phyloP scores from a whole-genome alignment of 139 green algal genomes.

The Picochlorum costavermella region DNA sequence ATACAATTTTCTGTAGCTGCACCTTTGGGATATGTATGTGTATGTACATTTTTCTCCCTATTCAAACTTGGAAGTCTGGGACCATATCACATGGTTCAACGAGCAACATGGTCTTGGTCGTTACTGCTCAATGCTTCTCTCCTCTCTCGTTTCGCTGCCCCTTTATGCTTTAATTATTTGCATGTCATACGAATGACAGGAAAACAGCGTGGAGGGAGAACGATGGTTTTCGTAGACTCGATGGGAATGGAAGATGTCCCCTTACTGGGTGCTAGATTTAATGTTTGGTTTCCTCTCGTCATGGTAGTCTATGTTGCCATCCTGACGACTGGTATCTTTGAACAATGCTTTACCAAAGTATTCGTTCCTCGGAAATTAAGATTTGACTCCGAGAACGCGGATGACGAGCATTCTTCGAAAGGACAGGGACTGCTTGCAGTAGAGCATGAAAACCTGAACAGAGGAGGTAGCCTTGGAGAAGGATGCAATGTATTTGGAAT shows the following conservation, averaged over 20 bases:
- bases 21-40: slow-evolving; percentile 81
- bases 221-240: slow-evolving; percentile 56
- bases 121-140: slow-evolving; percentile 40
- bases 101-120: slow-evolving; percentile 49
- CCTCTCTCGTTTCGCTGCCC: slow-evolving; percentile 72
- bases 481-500: slow-evolving; percentile 26
- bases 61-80: slow-evolving; percentile 71
- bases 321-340: slow-evolving; percentile 38
- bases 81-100: slow-evolving; percentile 64
- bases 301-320: slow-evolving; percentile 53
- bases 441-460: slow-evolving; percentile 25
- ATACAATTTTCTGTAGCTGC: slow-evolving; percentile 42
- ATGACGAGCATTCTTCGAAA: slow-evolving; percentile 55
- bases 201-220: slow-evolving; percentile 19
- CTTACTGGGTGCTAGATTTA: slow-evolving; percentile 56
- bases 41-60: slow-evolving; percentile 82
- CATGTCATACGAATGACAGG: slow-evolving; percentile 45
- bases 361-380: slow-evolving; percentile 18
- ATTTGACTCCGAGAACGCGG: slow-evolving; percentile 41
- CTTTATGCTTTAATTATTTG: slow-evolving; percentile 79
- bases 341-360: slow-evolving; percentile 20
- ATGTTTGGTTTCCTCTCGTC: slow-evolving; percentile 71
- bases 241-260: slow-evolving; percentile 75
- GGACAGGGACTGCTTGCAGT: slow-evolving; percentile 29
- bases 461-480: slow-evolving; percentile 32